These are phyloP conservation scores for Backusella australiensis DNA, from an alignment of 192 early-diverging fungal genomes.

Conservation along the genomic window DNA sequence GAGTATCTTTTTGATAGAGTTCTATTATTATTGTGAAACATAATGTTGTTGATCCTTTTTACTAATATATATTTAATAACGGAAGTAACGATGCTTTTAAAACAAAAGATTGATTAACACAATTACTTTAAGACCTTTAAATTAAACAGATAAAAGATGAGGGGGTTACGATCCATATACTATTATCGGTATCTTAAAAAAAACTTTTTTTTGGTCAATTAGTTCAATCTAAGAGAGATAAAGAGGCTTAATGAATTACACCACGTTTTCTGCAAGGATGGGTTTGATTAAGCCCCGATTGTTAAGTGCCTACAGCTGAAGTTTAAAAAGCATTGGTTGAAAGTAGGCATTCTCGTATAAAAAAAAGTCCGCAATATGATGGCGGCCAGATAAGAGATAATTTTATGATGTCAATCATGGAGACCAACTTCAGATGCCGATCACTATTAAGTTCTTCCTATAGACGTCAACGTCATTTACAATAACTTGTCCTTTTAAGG, in stretches of 20 bases:
- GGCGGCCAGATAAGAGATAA: slow-evolving; percentile 3
- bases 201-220: not conserved
- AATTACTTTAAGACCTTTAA: not conserved
- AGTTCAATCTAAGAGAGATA: not conserved
- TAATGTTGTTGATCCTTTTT: not conserved
- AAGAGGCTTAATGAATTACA: slow-evolving; percentile 3
- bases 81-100: not conserved
- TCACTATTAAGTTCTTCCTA: not conserved
- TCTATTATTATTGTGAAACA: not conserved
- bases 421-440: not conserved
- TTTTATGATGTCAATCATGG: slow-evolving; percentile 4
- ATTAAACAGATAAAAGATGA: not conserved
- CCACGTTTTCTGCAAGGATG: slow-evolving; percentile 5
- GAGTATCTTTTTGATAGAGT: not conserved
- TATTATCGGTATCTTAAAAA: slow-evolving; percentile 4
- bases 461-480: not conserved
- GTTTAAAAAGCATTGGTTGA: not conserved
- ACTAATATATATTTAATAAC: not conserved
- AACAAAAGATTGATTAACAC: not conserved
- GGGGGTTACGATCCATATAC: slow-evolving; percentile 2
- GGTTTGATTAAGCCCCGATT: not conserved
- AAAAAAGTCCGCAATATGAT: slow-evolving; percentile 2
- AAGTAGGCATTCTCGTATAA: not conserved
- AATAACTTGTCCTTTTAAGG: not conserved
- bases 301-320: not conserved